Percentiles rank a stretch among this genome's conserved stretches.
These are phyloP conservation scores for Cokeromyces recurvatus DNA, from an alignment of 371 early-diverging fungal genomes.

Conservation along the genomic window DNA sequence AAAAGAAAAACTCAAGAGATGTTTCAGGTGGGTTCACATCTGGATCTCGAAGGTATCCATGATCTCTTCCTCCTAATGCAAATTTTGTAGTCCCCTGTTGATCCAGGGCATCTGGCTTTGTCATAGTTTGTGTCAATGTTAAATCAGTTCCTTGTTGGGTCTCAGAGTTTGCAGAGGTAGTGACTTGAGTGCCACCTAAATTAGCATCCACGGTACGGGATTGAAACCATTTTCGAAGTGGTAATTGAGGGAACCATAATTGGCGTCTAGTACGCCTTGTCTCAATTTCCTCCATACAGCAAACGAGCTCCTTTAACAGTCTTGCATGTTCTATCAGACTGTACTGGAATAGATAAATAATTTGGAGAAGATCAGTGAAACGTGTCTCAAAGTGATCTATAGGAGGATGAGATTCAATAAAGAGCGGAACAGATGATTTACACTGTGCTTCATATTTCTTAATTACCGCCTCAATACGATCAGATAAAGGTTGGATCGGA, in stretches of 20 bases:
- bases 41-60: constrained; percentile 25
- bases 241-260: constrained; percentile 22
- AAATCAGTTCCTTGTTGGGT: background rate
- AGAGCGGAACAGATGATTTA: background rate
- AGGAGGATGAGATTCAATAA: background rate
- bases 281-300: constrained; percentile 17
- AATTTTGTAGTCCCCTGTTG: background rate
- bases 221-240: constrained; percentile 24
- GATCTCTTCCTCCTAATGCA: constrained; percentile 5
- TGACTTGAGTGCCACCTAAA: constrained; percentile 6
- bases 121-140: constrained; percentile 11
- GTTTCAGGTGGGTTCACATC: constrained; percentile 40
- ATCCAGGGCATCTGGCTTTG: background rate
- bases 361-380: constrained; percentile 4
- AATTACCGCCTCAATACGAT: constrained; percentile 3
- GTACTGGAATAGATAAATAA: constrained; percentile 16
- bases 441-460: constrained; percentile 1
- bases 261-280: constrained; percentile 5
- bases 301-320: constrained; percentile 7
- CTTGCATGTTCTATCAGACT: constrained; percentile 19
- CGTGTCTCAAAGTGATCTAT: constrained; percentile 1
- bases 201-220: constrained; percentile 14
- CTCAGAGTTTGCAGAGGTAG: background rate
- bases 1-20: constrained; percentile 18
- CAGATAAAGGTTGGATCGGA: background rate